Percentiles rank a stretch among this genome's conserved stretches.
Conservation (phyloP, 768 basidiomycete species). For the Erythrobasidium yunnanense region DNA sequence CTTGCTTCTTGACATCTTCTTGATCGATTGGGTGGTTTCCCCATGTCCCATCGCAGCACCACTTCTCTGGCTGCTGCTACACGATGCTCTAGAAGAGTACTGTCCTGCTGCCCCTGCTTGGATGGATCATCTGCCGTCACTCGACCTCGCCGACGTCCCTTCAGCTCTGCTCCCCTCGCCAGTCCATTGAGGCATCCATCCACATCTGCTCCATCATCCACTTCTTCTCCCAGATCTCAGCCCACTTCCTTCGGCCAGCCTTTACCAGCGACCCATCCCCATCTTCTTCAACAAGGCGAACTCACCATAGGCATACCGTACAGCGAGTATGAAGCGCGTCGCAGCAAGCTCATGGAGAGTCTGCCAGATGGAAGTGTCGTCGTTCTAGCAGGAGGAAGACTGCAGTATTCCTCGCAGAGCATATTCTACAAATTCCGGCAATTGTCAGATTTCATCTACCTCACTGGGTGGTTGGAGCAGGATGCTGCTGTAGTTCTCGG, state of each 20-base stretch:
- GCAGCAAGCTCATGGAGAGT: slow-evolving; percentile 58
- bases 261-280: slow-evolving; percentile 63
- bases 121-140: too few relatives aligned
- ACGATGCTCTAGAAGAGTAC: background rate
- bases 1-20: too few relatives aligned
- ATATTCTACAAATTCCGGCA: slow-evolving; percentile 83
- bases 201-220: too few relatives aligned
- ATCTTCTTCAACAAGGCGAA: slow-evolving; percentile 60
- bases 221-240: background rate
- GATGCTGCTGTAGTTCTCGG: slow-evolving; percentile 78
- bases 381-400: slow-evolving; percentile 61
- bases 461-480: slow-evolving; percentile 91
- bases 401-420: slow-evolving; percentile 80
- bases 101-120: background rate
- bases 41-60: too few relatives aligned
- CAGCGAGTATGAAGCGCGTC: slow-evolving; percentile 63
- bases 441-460: slow-evolving; percentile 83
- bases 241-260: slow-evolving; percentile 60
- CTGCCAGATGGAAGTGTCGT: slow-evolving; percentile 65
- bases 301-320: slow-evolving; percentile 70
- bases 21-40: too few relatives aligned
- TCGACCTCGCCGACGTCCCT: too few relatives aligned
- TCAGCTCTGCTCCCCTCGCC: too few relatives aligned
- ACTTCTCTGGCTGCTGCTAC: background rate
- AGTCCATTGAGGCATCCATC: too few relatives aligned